phyloP scores from a whole-genome alignment of 768 basidiomycete species.

The Butyriboletus loyo region DNA sequence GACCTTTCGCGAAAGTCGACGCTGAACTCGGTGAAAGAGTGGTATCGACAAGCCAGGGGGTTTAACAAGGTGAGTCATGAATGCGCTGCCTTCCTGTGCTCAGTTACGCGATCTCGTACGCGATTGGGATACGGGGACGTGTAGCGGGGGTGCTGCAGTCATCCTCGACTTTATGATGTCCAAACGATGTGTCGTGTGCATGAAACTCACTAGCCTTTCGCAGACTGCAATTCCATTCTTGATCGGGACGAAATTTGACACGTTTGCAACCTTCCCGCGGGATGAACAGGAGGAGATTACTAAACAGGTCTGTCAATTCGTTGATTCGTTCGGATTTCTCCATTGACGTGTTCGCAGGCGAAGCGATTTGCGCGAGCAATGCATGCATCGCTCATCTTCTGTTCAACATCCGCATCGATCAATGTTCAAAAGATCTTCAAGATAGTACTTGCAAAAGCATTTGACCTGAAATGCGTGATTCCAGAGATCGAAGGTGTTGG shows the following conservation, averaged over 20 bases:
- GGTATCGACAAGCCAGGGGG: slow-evolving; percentile 98
- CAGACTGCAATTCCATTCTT: slow-evolving; percentile 98
- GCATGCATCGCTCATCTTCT: slow-evolving; percentile 99
- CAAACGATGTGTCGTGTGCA: slow-evolving; percentile 2
- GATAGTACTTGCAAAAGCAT: slow-evolving; percentile 95
- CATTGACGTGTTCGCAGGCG: slow-evolving; percentile 50
- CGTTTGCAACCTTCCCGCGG: slow-evolving; percentile 90
- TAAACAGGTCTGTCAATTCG: slow-evolving; percentile 67
- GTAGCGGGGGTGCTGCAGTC: not conserved
- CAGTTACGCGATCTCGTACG: not conserved
- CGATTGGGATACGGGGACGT: not conserved
- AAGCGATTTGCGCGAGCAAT: slow-evolving; percentile 98
- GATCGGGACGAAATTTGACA: slow-evolving; percentile 98
- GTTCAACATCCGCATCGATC: slow-evolving; percentile 97
- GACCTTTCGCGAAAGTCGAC: slow-evolving; percentile 97
- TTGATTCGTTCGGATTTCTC: slow-evolving; percentile 2
- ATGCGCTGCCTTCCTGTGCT: not conserved
- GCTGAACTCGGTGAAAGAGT: slow-evolving; percentile 97
- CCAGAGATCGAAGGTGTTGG: slow-evolving; percentile 97
- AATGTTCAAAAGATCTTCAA: slow-evolving; percentile 99
- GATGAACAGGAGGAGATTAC: slow-evolving; percentile 99
- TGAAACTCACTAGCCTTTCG: slow-evolving; percentile 16
- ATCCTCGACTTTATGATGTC: slow-evolving; percentile 1
- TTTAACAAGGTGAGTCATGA: slow-evolving; percentile 85
- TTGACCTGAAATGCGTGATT: slow-evolving; percentile 98